phyloP scores from a whole-genome alignment of 352 stramenopile genomes.

The Phytophthora sansomeana region DNA sequence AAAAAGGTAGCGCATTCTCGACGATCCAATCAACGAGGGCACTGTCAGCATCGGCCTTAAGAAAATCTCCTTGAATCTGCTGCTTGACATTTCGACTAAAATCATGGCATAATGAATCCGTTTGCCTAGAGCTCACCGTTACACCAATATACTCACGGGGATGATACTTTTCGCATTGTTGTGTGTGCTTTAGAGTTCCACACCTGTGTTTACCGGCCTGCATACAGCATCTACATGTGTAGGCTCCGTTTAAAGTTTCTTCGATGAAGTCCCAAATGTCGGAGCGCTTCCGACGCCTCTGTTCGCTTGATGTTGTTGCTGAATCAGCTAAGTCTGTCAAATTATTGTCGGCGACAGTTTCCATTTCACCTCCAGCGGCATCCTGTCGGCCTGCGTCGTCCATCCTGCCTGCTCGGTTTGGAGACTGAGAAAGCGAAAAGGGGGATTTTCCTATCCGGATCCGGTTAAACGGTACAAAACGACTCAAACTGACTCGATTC shows the following conservation, averaged over 20 bases:
- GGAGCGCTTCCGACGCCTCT: slow-evolving; percentile 3
- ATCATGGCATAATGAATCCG: slow-evolving; percentile 6
- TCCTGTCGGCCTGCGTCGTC: no score
- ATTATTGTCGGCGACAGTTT: no score
- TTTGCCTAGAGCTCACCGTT: not conserved
- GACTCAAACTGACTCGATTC: no score
- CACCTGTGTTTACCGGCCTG: not conserved
- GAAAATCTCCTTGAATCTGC: not conserved
- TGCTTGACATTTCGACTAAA: slow-evolving; percentile 10
- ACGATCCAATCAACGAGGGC: slow-evolving; percentile 18
- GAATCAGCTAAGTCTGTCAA: no score
- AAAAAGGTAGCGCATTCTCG: slow-evolving; percentile 5
- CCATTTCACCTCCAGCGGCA: no score
- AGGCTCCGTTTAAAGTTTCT: not conserved
- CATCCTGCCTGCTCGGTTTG: no score
- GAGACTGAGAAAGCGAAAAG: no score
- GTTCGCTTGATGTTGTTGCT: slow-evolving; percentile 2
- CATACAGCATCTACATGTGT: slow-evolving; percentile 2
- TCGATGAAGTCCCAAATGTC: slow-evolving; percentile 16
- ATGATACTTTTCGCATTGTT: slow-evolving; percentile 11
- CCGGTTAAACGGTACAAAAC: no score
- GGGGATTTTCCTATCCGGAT: no score
- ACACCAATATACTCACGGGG: no score
- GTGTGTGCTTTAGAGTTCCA: slow-evolving; percentile 17
- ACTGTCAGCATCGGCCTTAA: slow-evolving; percentile 6